phyloP scores from a whole-genome alignment of 768 basidiomycete species.

The Lactifluus volemus region DNA sequence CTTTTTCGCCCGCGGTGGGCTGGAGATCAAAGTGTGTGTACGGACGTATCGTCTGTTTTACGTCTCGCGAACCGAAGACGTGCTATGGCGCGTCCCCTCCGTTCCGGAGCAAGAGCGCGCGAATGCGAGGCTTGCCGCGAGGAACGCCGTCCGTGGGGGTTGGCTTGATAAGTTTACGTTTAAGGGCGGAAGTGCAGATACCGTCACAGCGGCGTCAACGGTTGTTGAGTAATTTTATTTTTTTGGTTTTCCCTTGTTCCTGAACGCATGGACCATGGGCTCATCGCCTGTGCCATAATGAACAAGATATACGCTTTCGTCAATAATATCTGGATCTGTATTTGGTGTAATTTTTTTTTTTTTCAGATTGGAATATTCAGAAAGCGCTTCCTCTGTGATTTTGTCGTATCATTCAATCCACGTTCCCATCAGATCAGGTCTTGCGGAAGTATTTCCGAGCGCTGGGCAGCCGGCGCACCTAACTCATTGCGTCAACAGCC shows the following conservation, averaged over 20 bases:
- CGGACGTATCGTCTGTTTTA: conserved; percentile 78
- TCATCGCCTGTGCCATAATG: not conserved
- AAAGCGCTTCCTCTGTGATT: not conserved
- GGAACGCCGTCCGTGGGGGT: not conserved
- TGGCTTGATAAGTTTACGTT: conserved; percentile 1
- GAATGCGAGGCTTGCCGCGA: not conserved
- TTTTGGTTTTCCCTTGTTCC: not conserved
- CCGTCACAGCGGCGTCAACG: not conserved
- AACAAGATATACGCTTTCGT: not conserved
- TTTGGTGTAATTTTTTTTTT: not conserved
- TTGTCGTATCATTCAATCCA: not conserved
- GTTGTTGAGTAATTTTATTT: not conserved
- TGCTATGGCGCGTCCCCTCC: conserved; percentile 40
- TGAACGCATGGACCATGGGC: not conserved
- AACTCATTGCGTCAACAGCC: not conserved
- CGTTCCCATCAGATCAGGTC: not conserved
- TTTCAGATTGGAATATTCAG: not conserved
- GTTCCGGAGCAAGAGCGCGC: conserved; percentile 33
- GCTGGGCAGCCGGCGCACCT: not conserved
- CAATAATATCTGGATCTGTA: not conserved
- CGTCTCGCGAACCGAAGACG: conserved; percentile 59
- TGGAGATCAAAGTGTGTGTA: conserved; percentile 82
- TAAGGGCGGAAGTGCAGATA: not conserved
- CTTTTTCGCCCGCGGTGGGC: conserved; percentile 35
- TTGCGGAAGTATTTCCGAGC: not conserved